Evolutionary conservation across 2,329 filamentous ascomycete species (phyloP).

Genomic region (Xylaria multiplex): DNA sequence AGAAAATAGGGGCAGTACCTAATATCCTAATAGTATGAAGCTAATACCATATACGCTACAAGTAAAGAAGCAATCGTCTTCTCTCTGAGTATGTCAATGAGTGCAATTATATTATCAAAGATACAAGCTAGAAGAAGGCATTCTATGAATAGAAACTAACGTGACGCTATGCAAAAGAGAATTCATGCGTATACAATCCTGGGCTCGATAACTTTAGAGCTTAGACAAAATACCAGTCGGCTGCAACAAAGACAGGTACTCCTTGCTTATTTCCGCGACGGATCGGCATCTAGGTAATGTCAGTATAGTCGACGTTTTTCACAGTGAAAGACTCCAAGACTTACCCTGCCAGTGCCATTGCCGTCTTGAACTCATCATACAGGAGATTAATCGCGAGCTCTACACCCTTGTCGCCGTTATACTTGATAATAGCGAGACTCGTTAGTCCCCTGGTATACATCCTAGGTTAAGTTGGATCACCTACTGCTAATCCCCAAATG

Average conservation of each 20-base stretch:
- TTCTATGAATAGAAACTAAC: no score
- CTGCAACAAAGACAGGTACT: constrained; percentile 4
- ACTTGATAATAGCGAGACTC: background rate
- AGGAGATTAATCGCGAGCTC: constrained; percentile 17
- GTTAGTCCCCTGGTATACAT: background rate
- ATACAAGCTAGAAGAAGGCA: no score
- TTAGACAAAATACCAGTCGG: background rate
- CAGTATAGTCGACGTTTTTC: background rate
- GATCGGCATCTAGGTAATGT: background rate
- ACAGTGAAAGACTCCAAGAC: background rate
- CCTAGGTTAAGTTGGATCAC: constrained; percentile 44
- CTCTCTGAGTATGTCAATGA: no score
- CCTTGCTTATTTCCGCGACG: constrained; percentile 5
- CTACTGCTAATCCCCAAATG: constrained; percentile 28
- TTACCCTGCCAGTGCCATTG: constrained; percentile 24
- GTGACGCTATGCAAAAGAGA: no score
- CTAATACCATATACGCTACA: no score
- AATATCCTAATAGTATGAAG: no score
- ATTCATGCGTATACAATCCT: no score
- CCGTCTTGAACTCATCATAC: constrained; percentile 17
- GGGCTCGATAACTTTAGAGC: background rate
- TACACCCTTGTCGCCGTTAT: constrained; percentile 22
- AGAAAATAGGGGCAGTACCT: no score
- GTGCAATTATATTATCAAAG: no score
- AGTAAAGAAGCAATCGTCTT: no score